Evolutionary conservation across 2,329 filamentous ascomycete species (phyloP).

Genomic region (Hypoxylon sp.): DNA sequence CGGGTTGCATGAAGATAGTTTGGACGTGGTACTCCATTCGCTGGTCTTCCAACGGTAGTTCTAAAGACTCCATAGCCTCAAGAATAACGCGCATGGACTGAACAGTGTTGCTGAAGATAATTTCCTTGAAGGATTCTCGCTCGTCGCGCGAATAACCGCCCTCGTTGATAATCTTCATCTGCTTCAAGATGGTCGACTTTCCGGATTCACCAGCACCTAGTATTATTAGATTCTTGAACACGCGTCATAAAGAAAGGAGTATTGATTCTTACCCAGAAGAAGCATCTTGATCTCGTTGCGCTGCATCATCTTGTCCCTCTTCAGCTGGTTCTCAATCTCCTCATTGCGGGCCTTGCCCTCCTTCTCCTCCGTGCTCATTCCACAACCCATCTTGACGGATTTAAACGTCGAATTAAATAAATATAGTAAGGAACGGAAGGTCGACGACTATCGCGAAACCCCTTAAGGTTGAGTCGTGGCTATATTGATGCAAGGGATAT

Average conservation of each 20-base stretch:
- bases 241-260: background rate
- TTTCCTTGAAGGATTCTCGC: conserved; percentile 78
- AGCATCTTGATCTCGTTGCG: conserved; percentile 99
- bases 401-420: conserved; percentile 32
- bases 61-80: conserved; percentile 78
- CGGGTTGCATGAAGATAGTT: conserved; percentile 98
- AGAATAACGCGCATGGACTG: conserved; percentile 79
- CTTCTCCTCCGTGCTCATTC: conserved; percentile 99
- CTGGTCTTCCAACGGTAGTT: conserved; percentile 89
- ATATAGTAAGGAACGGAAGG: conserved; percentile 26
- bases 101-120: conserved; percentile 79
- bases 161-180: conserved; percentile 99
- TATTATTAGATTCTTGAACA: conserved; percentile 47
- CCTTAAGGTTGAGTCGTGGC: conserved; percentile 21
- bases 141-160: conserved; percentile 96
- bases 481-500: conserved; percentile 21
- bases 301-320: conserved; percentile 98
- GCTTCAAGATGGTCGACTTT: conserved; percentile 94
- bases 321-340: conserved; percentile 99
- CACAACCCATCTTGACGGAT: conserved; percentile 92
- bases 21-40: conserved; percentile 97
- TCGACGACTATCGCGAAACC: conserved; percentile 26
- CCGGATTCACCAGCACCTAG: conserved; percentile 97
- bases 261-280: conserved; percentile 82
- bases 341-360: conserved; percentile 99